Evolutionary conservation across 306 rosid species (phyloP), one percentile per base, ranked within the genome.

Genomic region (Inga laurina): DNA sequence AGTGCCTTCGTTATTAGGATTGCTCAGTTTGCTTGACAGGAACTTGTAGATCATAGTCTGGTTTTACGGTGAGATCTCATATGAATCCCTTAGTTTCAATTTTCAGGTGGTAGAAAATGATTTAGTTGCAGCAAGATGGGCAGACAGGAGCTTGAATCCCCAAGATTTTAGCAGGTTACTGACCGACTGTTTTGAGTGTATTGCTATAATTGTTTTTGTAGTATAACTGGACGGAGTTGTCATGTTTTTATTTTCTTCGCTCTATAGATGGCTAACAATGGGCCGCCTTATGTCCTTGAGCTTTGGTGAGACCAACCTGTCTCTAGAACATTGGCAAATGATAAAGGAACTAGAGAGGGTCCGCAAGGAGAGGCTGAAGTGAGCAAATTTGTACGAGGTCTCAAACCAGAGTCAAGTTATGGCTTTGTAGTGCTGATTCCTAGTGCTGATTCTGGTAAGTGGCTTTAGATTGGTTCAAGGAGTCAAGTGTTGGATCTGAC

Each of bases 61-160:
- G 39, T 46, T 46, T 49, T 64, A 54, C 24, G 74, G 34, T 16
- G 73, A 54, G 67, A 70, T 51, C 41, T 64, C 65, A 8, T 10
- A 32, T 16, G 21, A 46, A 57, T 84, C 43, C 80, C 43, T 48
- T 22, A 24, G 32, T 41, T 41, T 72, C 56, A 81, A 61, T 83
- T 85, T 81, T 32, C 90, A 93, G 99, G 88, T 87, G 65, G 91
- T 96, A 71, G 98, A 92, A 91, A 85, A 89, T 75, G 99, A 96
- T 90, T 82, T 96, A 87, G 98, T 91, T 75, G 89, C 75, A 4
- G 93, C 93, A 39, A 90, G 89, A 82, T 92, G 89, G 81, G 91
- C 85, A 21, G 96, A 93, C 61, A 75, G 92, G 85, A 92, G 87
- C 85, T 76, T 94, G 76, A 90, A 86, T 69, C 72, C 84, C 75